Evolutionary conservation across 176 grass and related monocot genomes (phyloP).

Genomic region (Chloris gayana): DNA sequence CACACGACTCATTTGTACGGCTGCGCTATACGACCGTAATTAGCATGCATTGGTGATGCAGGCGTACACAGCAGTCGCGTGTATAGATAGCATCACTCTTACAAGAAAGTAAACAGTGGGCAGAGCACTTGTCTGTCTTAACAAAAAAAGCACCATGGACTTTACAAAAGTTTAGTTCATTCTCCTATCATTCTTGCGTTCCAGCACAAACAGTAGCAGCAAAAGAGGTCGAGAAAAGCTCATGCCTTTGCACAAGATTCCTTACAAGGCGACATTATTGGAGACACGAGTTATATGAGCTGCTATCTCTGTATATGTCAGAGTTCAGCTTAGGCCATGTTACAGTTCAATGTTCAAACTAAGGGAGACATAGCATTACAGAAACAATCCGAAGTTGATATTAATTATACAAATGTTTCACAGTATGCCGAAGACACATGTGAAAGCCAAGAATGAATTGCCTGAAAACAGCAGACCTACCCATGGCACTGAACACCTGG

Average conservation of each 20-base stretch:
- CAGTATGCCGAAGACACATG: neutral
- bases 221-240: neutral
- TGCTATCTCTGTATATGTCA: neutral
- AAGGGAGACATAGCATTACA: conserved; percentile 7
- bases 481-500: conserved; percentile 30
- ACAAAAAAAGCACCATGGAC: too few relatives aligned
- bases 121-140: too few relatives aligned
- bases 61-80: too few relatives aligned
- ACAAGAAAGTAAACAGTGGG: too few relatives aligned
- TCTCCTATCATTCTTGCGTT: neutral
- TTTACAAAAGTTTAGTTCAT: neutral
- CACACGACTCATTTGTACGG: too few relatives aligned
- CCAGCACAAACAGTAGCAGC: neutral
- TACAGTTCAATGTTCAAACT: neutral
- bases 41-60: too few relatives aligned
- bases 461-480: conserved; percentile 63
- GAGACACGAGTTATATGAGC: neutral
- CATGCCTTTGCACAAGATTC: neutral
- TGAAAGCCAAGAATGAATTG: conserved; percentile 98
- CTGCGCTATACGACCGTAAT: too few relatives aligned
- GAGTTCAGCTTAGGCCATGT: conserved; percentile 10
- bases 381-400: neutral
- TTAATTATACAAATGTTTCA: conserved; percentile 25
- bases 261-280: neutral
- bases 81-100: too few relatives aligned